Evolutionary conservation across 1,284 basidiomycete genomes (phyloP), one percentile per base, ranked within the genome.

Genomic region (Malassezia slooffiae): DNA sequence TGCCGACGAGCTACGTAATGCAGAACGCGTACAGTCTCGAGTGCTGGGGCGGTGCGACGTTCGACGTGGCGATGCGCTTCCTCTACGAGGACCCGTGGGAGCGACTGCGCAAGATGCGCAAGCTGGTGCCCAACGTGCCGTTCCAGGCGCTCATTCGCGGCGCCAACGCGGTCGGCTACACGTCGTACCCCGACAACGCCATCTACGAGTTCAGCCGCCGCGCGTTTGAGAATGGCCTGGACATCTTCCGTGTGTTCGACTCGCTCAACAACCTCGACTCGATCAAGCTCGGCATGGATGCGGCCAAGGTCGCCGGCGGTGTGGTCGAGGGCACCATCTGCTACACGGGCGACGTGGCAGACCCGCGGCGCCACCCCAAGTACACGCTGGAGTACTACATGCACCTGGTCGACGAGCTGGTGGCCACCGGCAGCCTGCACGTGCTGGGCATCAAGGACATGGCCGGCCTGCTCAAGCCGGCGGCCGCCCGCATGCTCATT

Each of bases 41-140:
- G 72, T 96, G 91, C 77, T 99, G 93, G 93, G 93, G 93, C 68
- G 93, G 93, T 57, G 93, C 93, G 35, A 97, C 93, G 4, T 99
- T 99, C 69, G 93, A 97, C 72, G 93, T 99, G 37, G 85, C 93
- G 24, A 96, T 97, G 91, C 82, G 91, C 45, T 97, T 99, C 83
- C 75, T 99, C 70, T 96, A 97, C 72, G 93, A 99, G 72, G 93
- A 99, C 74, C 93, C 93, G 62, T 99, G 93, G 93, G 91, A 96
- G 72, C 80, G 93, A 62, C 75, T 97, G 74, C 82, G 93, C 58
- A 84, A 84, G 31, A 78, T 99, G 50, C 81, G 93, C 58, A 88
- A 89, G 73, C 77, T 97, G 42, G 93, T 97, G 12, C 93, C 93
- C 50, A 99, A 99, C 73, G 90, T 99, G 67, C 93, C 93, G 13